Percentiles rank a stretch among this genome's conserved stretches.
Evolutionary conservation across 2,329 filamentous ascomycete genomes (phyloP).

Genomic region (Bipolaris zeicola): DNA sequence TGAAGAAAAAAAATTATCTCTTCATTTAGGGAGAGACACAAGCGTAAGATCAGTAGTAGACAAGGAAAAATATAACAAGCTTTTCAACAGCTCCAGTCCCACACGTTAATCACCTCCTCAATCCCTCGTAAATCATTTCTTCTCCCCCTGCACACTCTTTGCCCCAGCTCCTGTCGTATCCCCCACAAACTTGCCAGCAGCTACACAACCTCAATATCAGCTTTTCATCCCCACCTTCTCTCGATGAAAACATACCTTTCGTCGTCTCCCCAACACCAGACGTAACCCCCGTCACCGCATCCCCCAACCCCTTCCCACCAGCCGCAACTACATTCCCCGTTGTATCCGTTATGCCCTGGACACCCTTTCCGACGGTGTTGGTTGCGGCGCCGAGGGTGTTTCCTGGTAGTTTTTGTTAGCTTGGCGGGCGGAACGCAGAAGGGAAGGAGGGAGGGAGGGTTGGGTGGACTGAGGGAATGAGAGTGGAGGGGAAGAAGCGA

Average conservation of each 20-base stretch:
- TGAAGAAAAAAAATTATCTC: no score
- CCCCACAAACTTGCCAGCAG: constrained; percentile 36
- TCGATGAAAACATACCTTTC: constrained; percentile 28
- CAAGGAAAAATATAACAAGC: no score
- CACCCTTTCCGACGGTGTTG: constrained; percentile 44
- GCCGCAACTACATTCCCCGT: constrained; percentile 40
- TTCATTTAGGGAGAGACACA: no score
- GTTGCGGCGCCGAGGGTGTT: constrained; percentile 44
- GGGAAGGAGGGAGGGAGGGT: no score
- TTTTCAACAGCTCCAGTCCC: no score
- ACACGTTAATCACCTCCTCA: neutral
- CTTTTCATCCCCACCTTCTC: neutral
- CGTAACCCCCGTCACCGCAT: constrained; percentile 44
- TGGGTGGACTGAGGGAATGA: no score
- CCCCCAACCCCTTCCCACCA: constrained; percentile 44
- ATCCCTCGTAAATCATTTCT: neutral
- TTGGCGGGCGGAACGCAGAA: no score
- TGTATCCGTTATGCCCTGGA: constrained; percentile 36
- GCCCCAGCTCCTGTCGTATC: constrained; percentile 37
- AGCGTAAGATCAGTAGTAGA: no score
- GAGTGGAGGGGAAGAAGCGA: no score
- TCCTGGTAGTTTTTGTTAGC: constrained; percentile 18
- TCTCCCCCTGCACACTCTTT: constrained; percentile 18
- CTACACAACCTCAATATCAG: constrained; percentile 19
- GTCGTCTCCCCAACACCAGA: constrained; percentile 44